These are phyloP conservation scores for Ascochyta viciae-villosae DNA, from an alignment of 2,329 filamentous ascomycete genomes.

Conservation along the genomic window DNA sequence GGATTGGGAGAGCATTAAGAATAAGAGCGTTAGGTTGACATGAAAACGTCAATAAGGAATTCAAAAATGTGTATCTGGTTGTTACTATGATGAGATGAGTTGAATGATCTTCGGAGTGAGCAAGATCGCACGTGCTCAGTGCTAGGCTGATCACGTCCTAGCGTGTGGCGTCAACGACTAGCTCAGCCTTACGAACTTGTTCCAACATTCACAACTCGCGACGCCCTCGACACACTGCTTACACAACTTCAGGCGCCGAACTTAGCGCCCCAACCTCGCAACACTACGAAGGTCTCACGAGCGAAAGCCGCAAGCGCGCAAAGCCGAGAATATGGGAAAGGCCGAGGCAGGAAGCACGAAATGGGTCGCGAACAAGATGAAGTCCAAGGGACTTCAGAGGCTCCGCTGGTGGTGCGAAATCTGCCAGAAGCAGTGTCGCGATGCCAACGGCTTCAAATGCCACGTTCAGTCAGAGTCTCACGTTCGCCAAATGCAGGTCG, in stretches of 20 bases:
- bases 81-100: background rate
- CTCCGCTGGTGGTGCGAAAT: conserved; percentile 89
- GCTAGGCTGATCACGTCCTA: background rate
- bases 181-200: conserved; percentile 14
- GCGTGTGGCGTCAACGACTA: conserved; percentile 8
- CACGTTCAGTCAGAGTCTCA: conserved; percentile 86
- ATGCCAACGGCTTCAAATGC: conserved; percentile 76
- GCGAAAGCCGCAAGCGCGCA: background rate
- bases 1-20: conserved; percentile 47
- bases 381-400: conserved; percentile 67
- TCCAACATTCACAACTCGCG: background rate
- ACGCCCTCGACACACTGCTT: background rate
- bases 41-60: background rate
- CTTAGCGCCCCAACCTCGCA: background rate
- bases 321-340: conserved; percentile 71
- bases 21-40: conserved; percentile 36
- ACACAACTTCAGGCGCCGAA: background rate
- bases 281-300: background rate
- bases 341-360: conserved; percentile 94
- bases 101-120: background rate
- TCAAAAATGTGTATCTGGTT: no score
- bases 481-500: conserved; percentile 85
- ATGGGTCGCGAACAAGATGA: conserved; percentile 88
- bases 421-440: conserved; percentile 78
- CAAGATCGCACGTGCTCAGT: background rate